These are phyloP conservation scores for Argentina anserina DNA, from an alignment of 306 rosid genomes.

Conservation along the genomic window DNA sequence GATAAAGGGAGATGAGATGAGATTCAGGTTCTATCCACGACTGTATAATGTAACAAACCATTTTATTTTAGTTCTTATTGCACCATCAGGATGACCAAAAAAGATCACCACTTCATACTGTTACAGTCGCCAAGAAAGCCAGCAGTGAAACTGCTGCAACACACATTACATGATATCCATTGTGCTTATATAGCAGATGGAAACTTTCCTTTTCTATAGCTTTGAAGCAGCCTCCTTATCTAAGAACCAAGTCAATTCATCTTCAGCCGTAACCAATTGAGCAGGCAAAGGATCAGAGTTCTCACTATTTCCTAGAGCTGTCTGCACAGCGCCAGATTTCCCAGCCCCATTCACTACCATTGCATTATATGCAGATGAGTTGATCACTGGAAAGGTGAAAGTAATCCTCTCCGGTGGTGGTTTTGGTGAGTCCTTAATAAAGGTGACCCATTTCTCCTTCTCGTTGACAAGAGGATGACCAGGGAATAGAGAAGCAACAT, in stretches of 20 bases:
- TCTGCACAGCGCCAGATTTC: slow-evolving; percentile 62
- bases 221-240: slow-evolving; percentile 87
- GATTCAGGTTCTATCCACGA: neutral
- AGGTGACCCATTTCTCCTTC: slow-evolving; percentile 77
- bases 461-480: slow-evolving; percentile 79
- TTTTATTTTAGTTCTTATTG: slow-evolving; percentile 15
- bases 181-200: neutral
- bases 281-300: slow-evolving; percentile 63
- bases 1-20: neutral
- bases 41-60: neutral
- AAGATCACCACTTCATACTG: neutral
- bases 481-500: slow-evolving; percentile 91
- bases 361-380: slow-evolving; percentile 63
- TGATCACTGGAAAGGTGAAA: slow-evolving; percentile 79
- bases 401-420: slow-evolving; percentile 95
- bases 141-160: neutral
- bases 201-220: slow-evolving; percentile 43
- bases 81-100: neutral
- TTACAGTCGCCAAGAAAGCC: slow-evolving; percentile 1
- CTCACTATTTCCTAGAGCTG: slow-evolving; percentile 42
- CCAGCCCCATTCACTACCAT: slow-evolving; percentile 70
- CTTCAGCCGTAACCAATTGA: slow-evolving; percentile 68
- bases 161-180: slow-evolving; percentile 2
- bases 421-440: slow-evolving; percentile 81
- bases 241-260: slow-evolving; percentile 76